These are phyloP conservation scores for Auxenochlorella pyrenoidosa DNA, from an alignment of 139 green algal species.

Conservation along the genomic window DNA sequence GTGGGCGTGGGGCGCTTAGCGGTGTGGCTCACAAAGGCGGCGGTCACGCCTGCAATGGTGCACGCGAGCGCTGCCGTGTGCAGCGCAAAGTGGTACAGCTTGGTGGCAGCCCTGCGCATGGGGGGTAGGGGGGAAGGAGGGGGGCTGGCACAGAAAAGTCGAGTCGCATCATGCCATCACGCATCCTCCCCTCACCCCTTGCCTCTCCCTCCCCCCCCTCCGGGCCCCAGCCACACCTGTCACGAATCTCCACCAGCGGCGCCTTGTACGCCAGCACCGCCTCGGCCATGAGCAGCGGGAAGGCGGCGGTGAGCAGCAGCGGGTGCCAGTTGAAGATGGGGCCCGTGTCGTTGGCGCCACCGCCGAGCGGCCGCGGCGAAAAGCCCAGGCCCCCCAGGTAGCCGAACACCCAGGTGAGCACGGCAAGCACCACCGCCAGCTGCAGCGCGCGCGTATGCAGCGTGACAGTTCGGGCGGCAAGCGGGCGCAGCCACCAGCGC, in stretches of 20 bases:
- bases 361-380: background rate
- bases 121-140: background rate
- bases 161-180: too few species aligned
- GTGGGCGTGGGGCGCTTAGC: slow-evolving; percentile 68
- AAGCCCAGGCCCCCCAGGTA: slow-evolving; percentile 43
- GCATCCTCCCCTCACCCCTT: too few species aligned
- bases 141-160: too few species aligned
- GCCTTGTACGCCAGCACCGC: slow-evolving; percentile 72
- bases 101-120: slow-evolving; percentile 50
- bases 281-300: slow-evolving; percentile 78
- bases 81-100: slow-evolving; percentile 63
- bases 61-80: slow-evolving; percentile 49
- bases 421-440: background rate
- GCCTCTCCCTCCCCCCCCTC: too few species aligned
- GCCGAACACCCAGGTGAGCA: slow-evolving; percentile 34
- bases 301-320: slow-evolving; percentile 73
- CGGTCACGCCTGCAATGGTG: slow-evolving; percentile 50
- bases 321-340: slow-evolving; percentile 87
- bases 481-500: slow-evolving; percentile 17
- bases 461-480: slow-evolving; percentile 1
- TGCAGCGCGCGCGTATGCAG: slow-evolving; percentile 9
- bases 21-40: slow-evolving; percentile 69
- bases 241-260: slow-evolving; percentile 34
- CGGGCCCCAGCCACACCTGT: too few species aligned
- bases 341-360: slow-evolving; percentile 53